A percentile compares a stretch with the other conserved stretches of the same genome.
Evolutionary conservation across 2,329 filamentous ascomycete genomes (phyloP).

Genomic region (Fusarium aywerte): DNA sequence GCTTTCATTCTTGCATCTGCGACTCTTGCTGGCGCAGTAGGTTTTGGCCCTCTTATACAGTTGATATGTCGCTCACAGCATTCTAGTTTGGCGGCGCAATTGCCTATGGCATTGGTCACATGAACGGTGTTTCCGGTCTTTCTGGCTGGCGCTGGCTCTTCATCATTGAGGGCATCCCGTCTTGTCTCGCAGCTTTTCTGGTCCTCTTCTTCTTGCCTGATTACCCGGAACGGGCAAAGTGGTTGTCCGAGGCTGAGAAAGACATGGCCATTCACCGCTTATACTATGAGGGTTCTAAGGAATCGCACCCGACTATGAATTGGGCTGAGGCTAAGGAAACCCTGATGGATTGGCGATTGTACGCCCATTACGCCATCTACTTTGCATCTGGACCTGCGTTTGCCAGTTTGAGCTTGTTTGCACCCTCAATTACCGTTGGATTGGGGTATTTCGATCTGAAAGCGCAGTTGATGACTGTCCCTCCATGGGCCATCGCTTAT

Average conservation of each 20-base stretch:
- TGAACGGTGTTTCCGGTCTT: conserved; percentile 71
- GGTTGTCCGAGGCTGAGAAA: conserved; percentile 69
- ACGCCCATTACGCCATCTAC: conserved; percentile 71
- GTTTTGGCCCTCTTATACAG: conserved; percentile 6
- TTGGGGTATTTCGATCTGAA: conserved; percentile 61
- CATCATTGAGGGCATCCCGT: conserved; percentile 72
- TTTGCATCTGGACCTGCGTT: conserved; percentile 65
- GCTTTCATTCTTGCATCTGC: conserved; percentile 76
- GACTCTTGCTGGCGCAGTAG: conserved; percentile 72
- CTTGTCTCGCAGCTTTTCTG: conserved; percentile 69
- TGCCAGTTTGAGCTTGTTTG: conserved; percentile 69
- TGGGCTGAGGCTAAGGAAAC: conserved; percentile 76
- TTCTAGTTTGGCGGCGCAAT: conserved; percentile 72
- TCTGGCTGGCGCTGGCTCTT: conserved; percentile 76
- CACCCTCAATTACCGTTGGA: conserved; percentile 69
- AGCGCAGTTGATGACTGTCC: conserved; percentile 74
- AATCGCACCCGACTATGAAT: conserved; percentile 70
- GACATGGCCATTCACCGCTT: conserved; percentile 61
- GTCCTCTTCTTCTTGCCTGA: conserved; percentile 77
- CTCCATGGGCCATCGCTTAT: conserved; percentile 71
- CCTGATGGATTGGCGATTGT: conserved; percentile 73
- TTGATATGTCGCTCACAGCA: conserved; percentile 1
- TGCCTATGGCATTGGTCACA: conserved; percentile 77
- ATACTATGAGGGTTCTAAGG: conserved; percentile 61
- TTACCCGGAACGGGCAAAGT: conserved; percentile 71